Conservation (phyloP, 805 yeast genomes). For the Wickerhamomyces kurtzmanii region DNA sequence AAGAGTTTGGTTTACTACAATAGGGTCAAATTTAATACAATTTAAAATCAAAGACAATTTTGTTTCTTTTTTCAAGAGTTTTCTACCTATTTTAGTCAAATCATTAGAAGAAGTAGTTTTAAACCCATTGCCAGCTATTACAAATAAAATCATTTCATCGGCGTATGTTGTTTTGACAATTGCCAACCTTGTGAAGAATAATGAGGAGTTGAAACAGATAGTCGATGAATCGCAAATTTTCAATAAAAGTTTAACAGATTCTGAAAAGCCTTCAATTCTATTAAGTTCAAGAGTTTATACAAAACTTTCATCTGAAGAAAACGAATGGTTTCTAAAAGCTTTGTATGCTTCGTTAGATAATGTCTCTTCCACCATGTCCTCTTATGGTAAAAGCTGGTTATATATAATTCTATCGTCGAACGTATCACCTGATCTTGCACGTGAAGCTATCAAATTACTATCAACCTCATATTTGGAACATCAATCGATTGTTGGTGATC, state of each 20-base stretch:
- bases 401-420: constrained; percentile 29
- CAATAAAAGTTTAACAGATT: constrained; percentile 22
- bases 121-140: too few species aligned
- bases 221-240: constrained; percentile 20
- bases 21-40: constrained; percentile 26
- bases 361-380: constrained; percentile 9
- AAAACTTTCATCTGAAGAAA: constrained; percentile 39
- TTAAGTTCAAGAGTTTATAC: constrained; percentile 36
- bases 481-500: constrained; percentile 32
- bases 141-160: constrained; percentile 35
- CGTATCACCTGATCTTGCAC: too few species aligned
- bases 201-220: too few species aligned
- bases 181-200: constrained; percentile 12
- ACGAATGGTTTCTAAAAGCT: constrained; percentile 42
- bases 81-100: constrained; percentile 16
- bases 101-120: constrained; percentile 33
- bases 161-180: constrained; percentile 38
- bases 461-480: constrained; percentile 19
- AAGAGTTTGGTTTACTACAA: constrained; percentile 54
- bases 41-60: constrained; percentile 4
- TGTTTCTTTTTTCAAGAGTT: constrained; percentile 8
- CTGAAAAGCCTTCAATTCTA: constrained; percentile 35
- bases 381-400: constrained; percentile 35
- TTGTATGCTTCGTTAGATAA: constrained; percentile 22
- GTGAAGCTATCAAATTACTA: constrained; percentile 23